These are phyloP conservation scores for Strombidium stylifer DNA, from an alignment of 73 alveolate species.

Conservation along the genomic window DNA sequence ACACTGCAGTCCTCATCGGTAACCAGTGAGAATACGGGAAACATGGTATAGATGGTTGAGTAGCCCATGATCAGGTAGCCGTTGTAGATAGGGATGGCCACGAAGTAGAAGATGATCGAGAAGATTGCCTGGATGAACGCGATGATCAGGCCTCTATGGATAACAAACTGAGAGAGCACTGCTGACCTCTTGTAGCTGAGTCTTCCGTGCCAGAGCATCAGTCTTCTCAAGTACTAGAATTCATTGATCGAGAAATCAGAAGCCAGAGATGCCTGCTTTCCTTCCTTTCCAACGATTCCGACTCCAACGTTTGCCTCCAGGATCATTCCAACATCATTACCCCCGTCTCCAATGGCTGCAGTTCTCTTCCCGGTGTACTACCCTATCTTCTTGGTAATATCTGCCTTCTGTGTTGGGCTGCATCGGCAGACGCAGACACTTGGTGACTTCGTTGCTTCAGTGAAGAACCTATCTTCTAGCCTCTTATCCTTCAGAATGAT, in stretches of 20 bases:
- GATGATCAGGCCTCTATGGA: slow-evolving; percentile 97
- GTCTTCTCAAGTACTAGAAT: slow-evolving; percentile 65
- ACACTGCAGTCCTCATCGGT: slow-evolving; percentile 89
- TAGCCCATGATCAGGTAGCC: slow-evolving; percentile 97
- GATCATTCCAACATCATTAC: slow-evolving; percentile 62
- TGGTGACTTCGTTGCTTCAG: slow-evolving; percentile 64
- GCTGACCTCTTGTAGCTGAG: slow-evolving; percentile 67
- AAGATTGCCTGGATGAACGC: slow-evolving; percentile 89
- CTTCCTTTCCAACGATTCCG: slow-evolving; percentile 93
- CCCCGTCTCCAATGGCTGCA: slow-evolving; percentile 63
- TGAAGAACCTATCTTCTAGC: slow-evolving; percentile 57
- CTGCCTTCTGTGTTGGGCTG: slow-evolving; percentile 94
- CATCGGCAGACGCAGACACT: slow-evolving; percentile 87
- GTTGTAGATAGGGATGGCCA: slow-evolving; percentile 96
- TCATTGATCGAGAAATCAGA: slow-evolving; percentile 79
- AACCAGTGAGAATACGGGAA: slow-evolving; percentile 94
- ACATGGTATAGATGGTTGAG: slow-evolving; percentile 91
- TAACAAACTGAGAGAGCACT: slow-evolving; percentile 82
- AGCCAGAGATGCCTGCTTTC: slow-evolving; percentile 76
- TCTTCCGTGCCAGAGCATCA: slow-evolving; percentile 82
- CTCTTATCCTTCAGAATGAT: neutral
- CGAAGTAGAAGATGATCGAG: slow-evolving; percentile 83
- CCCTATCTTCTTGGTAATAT: slow-evolving; percentile 76
- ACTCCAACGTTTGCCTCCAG: slow-evolving; percentile 64
- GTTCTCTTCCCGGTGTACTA: slow-evolving; percentile 72